A percentile compares a stretch with the other conserved stretches of the same genome.
phyloP scores from a whole-genome alignment of 2,329 filamentous ascomycete genomes.

The Keithomyces neogunnii region DNA sequence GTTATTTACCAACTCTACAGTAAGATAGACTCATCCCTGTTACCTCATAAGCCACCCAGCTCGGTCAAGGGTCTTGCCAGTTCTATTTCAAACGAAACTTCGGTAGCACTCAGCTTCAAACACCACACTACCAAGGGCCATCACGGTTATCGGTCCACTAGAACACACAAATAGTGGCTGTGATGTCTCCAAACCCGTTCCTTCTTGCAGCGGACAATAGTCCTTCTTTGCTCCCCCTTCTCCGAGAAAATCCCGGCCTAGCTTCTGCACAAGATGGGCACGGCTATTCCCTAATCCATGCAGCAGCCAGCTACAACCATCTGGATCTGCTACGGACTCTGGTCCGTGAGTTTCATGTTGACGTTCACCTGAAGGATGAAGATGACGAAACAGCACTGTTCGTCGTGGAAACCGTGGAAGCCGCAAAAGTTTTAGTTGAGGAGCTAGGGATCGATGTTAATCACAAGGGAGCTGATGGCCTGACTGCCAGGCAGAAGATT shows the following conservation, averaged over 20 bases:
- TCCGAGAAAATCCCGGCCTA: conserved; percentile 65
- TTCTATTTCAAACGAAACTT: too few relatives aligned
- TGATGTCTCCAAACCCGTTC: conserved; percentile 49
- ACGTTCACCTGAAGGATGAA: conserved; percentile 77
- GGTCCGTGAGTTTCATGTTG: conserved; percentile 65
- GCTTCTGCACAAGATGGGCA: conserved; percentile 78
- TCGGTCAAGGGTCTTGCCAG: too few relatives aligned
- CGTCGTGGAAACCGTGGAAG: conserved; percentile 72
- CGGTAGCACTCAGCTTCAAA: too few relatives aligned
- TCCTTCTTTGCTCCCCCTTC: conserved; percentile 61
- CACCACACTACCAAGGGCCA: too few relatives aligned
- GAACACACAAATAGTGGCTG: too few relatives aligned
- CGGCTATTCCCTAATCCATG: conserved; percentile 91
- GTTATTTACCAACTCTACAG: too few relatives aligned
- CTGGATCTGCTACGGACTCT: conserved; percentile 69
- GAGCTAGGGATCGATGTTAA: conserved; percentile 65
- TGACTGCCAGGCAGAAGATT: conserved; percentile 76
- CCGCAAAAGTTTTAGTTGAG: conserved; percentile 72
- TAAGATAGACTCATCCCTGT: too few relatives aligned
- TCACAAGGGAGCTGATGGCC: conserved; percentile 62
- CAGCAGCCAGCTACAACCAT: conserved; percentile 87
- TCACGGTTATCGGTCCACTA: too few relatives aligned
- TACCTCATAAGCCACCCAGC: too few relatives aligned
- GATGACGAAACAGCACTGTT: conserved; percentile 94
- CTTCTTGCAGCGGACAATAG: conserved; percentile 78